Conservation (phyloP, 441 rosid genomes). For the Pelargonium fulgidum region DNA sequence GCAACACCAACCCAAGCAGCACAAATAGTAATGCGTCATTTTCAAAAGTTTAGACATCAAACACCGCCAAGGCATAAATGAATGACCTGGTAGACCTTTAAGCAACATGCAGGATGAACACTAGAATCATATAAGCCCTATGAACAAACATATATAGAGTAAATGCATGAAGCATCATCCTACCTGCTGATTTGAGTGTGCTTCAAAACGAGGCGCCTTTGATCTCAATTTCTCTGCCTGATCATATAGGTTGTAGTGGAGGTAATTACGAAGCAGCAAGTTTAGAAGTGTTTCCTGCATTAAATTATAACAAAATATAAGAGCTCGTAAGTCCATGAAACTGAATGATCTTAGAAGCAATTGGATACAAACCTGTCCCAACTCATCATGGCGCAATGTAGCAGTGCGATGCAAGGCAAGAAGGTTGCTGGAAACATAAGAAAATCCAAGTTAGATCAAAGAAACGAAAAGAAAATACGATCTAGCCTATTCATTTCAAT, state of each 20-base stretch:
- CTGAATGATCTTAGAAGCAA: background rate
- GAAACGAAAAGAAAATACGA: background rate
- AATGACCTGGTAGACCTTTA: background rate
- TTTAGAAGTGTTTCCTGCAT: slow-evolving; percentile 34
- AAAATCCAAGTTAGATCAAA: background rate
- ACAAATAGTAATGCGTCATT: too few species aligned
- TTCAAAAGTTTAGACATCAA: background rate
- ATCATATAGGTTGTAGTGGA: slow-evolving; percentile 52
- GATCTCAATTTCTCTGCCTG: slow-evolving; percentile 62
- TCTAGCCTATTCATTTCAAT: background rate
- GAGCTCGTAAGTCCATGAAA: background rate
- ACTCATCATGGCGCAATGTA: slow-evolving; percentile 23
- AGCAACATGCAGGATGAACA: background rate
- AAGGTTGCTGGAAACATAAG: background rate
- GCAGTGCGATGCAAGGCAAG: slow-evolving; percentile 20
- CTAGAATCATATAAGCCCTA: background rate
- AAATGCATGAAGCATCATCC: too few species aligned
- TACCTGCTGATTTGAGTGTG: slow-evolving; percentile 62
- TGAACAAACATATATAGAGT: background rate
- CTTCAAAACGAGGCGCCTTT: slow-evolving; percentile 65
- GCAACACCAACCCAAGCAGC: too few species aligned
- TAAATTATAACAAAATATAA: background rate
- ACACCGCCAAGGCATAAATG: background rate
- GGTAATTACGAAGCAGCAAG: slow-evolving; percentile 48
- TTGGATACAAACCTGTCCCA: slow-evolving; percentile 18